Base-by-base conservation (phyloP, 306 rosid species). In the Dalbergia oliveri region DNA sequence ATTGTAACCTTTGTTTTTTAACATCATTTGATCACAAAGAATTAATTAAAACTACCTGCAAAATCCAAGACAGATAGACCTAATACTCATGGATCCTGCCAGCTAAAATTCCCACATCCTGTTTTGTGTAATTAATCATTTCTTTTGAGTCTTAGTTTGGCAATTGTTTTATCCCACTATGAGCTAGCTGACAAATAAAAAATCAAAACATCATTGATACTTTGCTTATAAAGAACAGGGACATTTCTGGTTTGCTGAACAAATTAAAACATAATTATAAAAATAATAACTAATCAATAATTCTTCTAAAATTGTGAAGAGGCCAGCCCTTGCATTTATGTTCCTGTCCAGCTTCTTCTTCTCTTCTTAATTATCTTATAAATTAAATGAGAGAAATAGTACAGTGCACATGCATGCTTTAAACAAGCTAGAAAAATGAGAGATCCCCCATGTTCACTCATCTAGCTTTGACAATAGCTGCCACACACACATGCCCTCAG, bases 341-440 rank as follows among this genome's bases (percentile, higher is more conserved):
- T 84, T 70, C 23, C 9, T 78, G 84, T 66, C 39, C 14, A 11
- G 21, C 13, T 66, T 78, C 66, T 82, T 47, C 68, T 79, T 61
- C 69, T 53, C 56, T 77, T 37, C 5, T 72, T 75, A 31, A 26
- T 54, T 78, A 66, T 71, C 16, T 71, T 75, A 2, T 35, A 44
- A 58, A 59, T 81, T 64, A 61, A 81, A 83, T 76, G 23, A 81
- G 50, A 60, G 69, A 16, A 79, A 83, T 79, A 72, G 88, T 85
- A 85, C 84, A 80, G 47, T 43, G 83, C 97, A 90, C 90, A 89
- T 89, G 91, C 89, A 57, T 66, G 80, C 84, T 84, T 86, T 87
- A 81, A 78, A 75, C 79, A 84, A 83, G 87, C 69, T 78, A 79
- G 64, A 74, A 77, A 64, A 78, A 83, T 78, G 76, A 72, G 53